A percentile compares a stretch with the other conserved stretches of the same genome.
These are phyloP conservation scores for Liquidambar formosana DNA, from an alignment of 164 flowering plant genomes.

Conservation along the genomic window DNA sequence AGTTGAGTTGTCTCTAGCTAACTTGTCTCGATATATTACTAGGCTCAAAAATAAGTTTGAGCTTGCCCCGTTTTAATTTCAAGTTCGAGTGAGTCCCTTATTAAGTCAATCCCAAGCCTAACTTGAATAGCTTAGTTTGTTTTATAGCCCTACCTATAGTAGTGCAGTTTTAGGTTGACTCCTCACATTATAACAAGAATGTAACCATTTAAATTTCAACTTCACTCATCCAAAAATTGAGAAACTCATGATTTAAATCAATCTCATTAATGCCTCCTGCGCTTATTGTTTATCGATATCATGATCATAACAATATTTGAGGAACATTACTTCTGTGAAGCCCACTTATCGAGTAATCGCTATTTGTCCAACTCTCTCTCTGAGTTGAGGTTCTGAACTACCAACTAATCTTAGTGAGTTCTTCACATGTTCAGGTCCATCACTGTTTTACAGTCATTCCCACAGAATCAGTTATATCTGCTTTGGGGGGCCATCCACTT, in stretches of 20 bases:
- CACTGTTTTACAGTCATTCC: background rate
- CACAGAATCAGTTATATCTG: background rate
- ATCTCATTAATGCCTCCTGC: too few relatives aligned
- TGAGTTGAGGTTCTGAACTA: background rate
- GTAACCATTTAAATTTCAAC: background rate
- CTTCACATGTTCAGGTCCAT: background rate
- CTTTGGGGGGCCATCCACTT: background rate
- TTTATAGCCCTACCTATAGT: too few relatives aligned
- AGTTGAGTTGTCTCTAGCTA: too few relatives aligned
- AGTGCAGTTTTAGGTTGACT: background rate
- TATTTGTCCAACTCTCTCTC: background rate
- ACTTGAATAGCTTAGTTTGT: too few relatives aligned
- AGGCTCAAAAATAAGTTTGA: too few relatives aligned
- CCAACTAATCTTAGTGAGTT: background rate
- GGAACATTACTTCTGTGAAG: background rate
- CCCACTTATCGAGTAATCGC: background rate
- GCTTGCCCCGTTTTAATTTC: too few relatives aligned
- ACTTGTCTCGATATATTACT: too few relatives aligned
- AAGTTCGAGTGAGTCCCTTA: too few relatives aligned
- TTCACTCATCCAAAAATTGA: background rate
- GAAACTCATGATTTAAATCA: background rate
- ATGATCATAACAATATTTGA: too few relatives aligned
- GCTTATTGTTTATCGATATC: too few relatives aligned
- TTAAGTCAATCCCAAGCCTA: too few relatives aligned
- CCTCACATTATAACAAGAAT: background rate